phyloP scores from a whole-genome alignment of 495 filamentous ascomycete genomes.

The Aspergillus baeticus region DNA sequence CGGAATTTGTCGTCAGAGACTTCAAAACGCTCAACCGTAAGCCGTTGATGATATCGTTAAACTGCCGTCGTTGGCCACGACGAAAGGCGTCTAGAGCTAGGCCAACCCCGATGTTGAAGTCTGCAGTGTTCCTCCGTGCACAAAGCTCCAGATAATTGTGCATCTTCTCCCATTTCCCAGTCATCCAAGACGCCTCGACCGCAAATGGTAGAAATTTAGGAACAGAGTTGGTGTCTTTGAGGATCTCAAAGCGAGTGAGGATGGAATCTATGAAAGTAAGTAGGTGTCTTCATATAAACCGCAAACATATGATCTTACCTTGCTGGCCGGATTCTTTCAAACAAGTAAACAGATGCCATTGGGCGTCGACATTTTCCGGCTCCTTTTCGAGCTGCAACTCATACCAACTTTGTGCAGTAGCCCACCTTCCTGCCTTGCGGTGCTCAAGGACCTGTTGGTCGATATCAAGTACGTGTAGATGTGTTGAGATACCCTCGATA shows the following conservation, averaged over 20 bases:
- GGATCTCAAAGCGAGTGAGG: slow-evolving; percentile 77
- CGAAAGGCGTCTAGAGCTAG: slow-evolving; percentile 66
- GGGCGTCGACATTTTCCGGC: slow-evolving; percentile 71
- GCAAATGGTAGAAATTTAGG: slow-evolving; percentile 72
- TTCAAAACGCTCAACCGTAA: slow-evolving; percentile 70
- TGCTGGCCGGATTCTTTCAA: slow-evolving; percentile 91
- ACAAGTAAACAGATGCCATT: slow-evolving; percentile 82
- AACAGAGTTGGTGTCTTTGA: slow-evolving; percentile 53
- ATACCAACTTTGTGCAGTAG: slow-evolving; percentile 97
- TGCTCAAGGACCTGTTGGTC: slow-evolving; percentile 93
- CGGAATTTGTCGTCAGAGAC: slow-evolving; percentile 69
- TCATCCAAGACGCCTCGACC: slow-evolving; percentile 89
- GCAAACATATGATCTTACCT: slow-evolving; percentile 48
- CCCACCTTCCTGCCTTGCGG: slow-evolving; percentile 91
- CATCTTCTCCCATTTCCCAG: slow-evolving; percentile 73
- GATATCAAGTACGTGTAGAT: slow-evolving; percentile 76
- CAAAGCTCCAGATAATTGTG: slow-evolving; percentile 62
- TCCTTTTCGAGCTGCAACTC: slow-evolving; percentile 79
- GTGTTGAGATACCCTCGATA: slow-evolving; percentile 87
- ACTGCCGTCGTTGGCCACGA: slow-evolving; percentile 49
- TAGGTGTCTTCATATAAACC: not conserved
- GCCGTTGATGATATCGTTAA: slow-evolving; percentile 57
- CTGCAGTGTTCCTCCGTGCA: slow-evolving; percentile 52
- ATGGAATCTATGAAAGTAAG: slow-evolving; percentile 63
- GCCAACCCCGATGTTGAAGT: slow-evolving; percentile 83